A percentile compares a stretch with the other conserved stretches of the same genome.
Conservation (phyloP, 2,329 filamentous ascomycete species). For the Cryphonectria radicalis region DNA sequence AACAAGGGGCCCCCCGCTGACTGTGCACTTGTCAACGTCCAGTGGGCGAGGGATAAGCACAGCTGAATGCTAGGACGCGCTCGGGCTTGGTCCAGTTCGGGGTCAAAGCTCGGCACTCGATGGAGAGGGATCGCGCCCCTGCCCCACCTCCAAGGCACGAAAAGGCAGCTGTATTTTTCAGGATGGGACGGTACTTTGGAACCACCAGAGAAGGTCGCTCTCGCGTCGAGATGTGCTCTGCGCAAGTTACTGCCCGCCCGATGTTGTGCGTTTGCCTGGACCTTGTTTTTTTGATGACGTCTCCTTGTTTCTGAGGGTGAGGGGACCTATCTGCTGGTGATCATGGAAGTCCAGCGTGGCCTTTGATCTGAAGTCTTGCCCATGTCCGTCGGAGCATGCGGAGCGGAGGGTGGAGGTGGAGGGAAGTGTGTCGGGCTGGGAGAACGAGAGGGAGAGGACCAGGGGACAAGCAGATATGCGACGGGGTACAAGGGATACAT, state of each 20-base stretch:
- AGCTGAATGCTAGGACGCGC: conserved; percentile 15
- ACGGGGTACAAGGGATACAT: conserved; percentile 33
- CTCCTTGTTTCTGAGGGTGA: not conserved
- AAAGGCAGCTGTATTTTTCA: not conserved
- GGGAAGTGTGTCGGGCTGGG: conserved; percentile 28
- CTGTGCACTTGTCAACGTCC: conserved; percentile 10
- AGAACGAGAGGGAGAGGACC: conserved; percentile 19
- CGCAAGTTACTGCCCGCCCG: not conserved
- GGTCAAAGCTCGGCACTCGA: conserved; percentile 1
- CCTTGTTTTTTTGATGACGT: not conserved
- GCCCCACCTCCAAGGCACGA: not conserved
- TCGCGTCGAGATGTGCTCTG: not conserved
- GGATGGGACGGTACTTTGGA: conserved; percentile 9
- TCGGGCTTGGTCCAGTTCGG: conserved; percentile 4
- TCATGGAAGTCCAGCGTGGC: conserved; percentile 28
- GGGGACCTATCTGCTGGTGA: conserved; percentile 12
- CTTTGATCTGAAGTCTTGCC: conserved; percentile 27
- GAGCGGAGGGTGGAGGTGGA: conserved; percentile 33
- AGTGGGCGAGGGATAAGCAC: not conserved
- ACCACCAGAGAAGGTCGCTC: conserved; percentile 4
- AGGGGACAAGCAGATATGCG: conserved; percentile 27
- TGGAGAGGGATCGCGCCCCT: conserved; percentile 3
- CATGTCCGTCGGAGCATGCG: conserved; percentile 18
- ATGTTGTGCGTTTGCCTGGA: not conserved
- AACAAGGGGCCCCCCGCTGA: conserved; percentile 14